Percentiles rank a stretch among this genome's conserved stretches.
phyloP scores from a whole-genome alignment of 75 land plant species.

The Adiantum capillusveneris region DNA sequence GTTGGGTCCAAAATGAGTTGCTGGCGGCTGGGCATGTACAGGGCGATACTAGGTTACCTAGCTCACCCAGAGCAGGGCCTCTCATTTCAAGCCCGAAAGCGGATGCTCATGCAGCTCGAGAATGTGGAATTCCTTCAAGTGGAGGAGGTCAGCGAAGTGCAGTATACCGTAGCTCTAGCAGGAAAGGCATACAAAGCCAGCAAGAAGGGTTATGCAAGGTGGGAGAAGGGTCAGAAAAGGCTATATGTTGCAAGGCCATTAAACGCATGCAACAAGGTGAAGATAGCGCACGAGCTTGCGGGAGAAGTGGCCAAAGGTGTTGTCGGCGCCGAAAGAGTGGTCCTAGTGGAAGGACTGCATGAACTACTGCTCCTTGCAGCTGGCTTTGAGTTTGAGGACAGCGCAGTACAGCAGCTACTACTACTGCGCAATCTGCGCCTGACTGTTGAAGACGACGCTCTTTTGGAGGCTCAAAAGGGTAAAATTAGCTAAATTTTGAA shows the following conservation, averaged over 20 bases:
- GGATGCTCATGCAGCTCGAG: neutral
- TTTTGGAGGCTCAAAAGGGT: too few relatives aligned
- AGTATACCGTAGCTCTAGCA: neutral
- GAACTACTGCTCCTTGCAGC: neutral
- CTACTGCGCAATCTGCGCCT: neutral
- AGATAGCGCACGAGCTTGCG: neutral
- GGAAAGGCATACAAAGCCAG: neutral
- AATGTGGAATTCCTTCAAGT: neutral
- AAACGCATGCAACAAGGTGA: too few relatives aligned
- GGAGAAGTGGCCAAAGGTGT: neutral
- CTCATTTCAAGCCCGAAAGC: neutral
- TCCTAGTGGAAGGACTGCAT: neutral
- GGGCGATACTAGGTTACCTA: neutral
- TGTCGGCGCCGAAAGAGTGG: neutral
- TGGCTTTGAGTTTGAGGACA: neutral
- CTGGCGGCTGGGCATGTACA: neutral
- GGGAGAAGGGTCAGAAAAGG: neutral
- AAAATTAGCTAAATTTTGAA: too few relatives aligned
- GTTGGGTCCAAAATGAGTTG: too few relatives aligned
- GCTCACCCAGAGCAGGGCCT: neutral
- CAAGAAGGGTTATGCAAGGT: neutral
- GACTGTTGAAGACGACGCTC: neutral
- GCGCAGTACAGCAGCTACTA: neutral
- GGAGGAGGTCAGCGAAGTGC: neutral
- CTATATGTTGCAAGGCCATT: neutral